phyloP scores from a whole-genome alignment of 169 alveolate genomes.

The Cryptosporidium baileyi region DNA sequence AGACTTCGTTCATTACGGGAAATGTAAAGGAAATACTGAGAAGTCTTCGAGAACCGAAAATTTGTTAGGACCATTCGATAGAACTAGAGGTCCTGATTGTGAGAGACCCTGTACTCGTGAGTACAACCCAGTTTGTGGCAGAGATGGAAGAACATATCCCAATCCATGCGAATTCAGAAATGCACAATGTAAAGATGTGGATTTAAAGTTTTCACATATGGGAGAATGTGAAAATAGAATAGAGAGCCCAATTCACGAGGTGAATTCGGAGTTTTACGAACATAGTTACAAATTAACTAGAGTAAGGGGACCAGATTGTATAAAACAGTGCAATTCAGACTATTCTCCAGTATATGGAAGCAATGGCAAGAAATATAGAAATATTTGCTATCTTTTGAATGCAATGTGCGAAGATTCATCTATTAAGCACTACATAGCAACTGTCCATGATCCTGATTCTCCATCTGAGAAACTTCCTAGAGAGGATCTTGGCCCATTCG shows the following conservation, averaged over 20 bases:
- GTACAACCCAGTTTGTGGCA: constrained; percentile 22
- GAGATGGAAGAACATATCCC: constrained; percentile 33
- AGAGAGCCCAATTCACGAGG: too few species aligned
- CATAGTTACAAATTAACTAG: constrained; percentile 1
- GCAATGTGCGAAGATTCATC: constrained; percentile 54
- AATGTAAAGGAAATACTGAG: background rate
- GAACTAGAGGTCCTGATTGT: constrained; percentile 37
- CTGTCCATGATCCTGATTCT: background rate
- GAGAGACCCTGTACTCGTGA: constrained; percentile 30
- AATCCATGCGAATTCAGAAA: constrained; percentile 60
- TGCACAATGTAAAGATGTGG: constrained; percentile 1
- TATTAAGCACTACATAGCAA: constrained; percentile 12
- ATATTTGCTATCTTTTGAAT: constrained; percentile 26
- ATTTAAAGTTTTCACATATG: background rate
- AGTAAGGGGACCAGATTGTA: constrained; percentile 12
- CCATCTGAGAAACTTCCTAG: constrained; percentile 2
- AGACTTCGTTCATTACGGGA: constrained; percentile 21
- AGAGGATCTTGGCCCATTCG: constrained; percentile 32
- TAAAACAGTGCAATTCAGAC: background rate
- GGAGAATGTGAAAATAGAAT: constrained; percentile 3
- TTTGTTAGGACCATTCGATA: constrained; percentile 3
- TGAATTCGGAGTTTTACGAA: constrained; percentile 36
- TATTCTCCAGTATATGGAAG: constrained; percentile 44
- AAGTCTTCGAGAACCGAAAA: background rate
- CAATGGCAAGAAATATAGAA: constrained; percentile 44